Conservation (phyloP, 1,139 yeast genomes). For the Lipomyces yarrowii region DNA sequence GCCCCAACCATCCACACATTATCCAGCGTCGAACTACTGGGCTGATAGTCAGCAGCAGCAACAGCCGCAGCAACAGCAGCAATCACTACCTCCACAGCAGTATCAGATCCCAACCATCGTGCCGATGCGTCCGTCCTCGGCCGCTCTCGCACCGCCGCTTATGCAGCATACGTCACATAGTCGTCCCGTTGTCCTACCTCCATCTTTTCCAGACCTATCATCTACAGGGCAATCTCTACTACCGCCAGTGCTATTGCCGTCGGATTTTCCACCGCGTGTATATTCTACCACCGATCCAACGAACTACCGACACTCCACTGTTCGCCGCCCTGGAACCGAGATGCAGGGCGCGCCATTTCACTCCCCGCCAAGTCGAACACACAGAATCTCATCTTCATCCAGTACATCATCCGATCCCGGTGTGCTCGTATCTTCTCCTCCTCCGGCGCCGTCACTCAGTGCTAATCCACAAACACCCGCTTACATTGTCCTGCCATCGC, state of each 20-base stretch:
- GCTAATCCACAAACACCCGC: not conserved
- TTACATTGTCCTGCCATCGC: not conserved
- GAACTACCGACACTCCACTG: slow-evolving; percentile 17
- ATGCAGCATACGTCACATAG: not conserved
- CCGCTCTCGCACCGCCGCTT: not conserved
- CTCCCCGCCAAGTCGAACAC: slow-evolving; percentile 3
- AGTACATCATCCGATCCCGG: not conserved
- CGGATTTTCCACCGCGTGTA: slow-evolving; percentile 1
- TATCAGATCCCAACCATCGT: not conserved
- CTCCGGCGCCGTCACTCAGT: not conserved
- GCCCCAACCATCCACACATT: not conserved
- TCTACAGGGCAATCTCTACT: not conserved
- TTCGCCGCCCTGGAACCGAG: slow-evolving; percentile 8
- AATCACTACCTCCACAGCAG: too few species aligned
- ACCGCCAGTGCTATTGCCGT: not conserved
- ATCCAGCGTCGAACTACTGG: not conserved
- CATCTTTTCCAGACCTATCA: not conserved
- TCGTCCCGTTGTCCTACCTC: not conserved
- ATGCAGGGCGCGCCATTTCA: not conserved
- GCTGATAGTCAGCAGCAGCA: not conserved
- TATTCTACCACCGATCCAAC: slow-evolving; percentile 16
- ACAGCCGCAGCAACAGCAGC: too few species aligned
- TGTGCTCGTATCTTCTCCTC: not conserved
- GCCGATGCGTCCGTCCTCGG: not conserved
- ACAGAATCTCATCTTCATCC: not conserved